phyloP scores from a whole-genome alignment of 352 stramenopile species.

The Phytophthora kernoviae region DNA sequence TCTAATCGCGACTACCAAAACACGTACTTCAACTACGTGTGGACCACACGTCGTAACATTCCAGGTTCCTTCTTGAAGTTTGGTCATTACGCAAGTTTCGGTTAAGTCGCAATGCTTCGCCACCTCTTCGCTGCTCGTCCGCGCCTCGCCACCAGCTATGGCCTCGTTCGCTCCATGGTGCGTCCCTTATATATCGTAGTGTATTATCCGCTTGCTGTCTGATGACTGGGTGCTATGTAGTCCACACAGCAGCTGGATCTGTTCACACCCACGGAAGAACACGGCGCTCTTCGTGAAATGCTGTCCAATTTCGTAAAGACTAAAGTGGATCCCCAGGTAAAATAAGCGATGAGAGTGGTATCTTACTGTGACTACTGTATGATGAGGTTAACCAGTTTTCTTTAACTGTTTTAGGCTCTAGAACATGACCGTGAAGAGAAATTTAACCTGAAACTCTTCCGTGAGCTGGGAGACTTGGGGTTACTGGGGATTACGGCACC shows the following conservation, averaged over 20 bases:
- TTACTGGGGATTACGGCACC: slow-evolving; percentile 96
- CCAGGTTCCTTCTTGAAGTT: slow-evolving; percentile 48
- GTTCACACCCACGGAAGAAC: slow-evolving; percentile 91
- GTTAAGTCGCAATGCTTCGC: slow-evolving; percentile 29
- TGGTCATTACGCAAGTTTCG: slow-evolving; percentile 4
- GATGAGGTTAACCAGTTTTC: background rate
- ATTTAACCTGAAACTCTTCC: slow-evolving; percentile 97
- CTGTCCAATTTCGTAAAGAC: slow-evolving; percentile 93
- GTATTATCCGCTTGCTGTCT: background rate
- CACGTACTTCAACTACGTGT: slow-evolving; percentile 37
- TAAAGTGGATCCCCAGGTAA: slow-evolving; percentile 97
- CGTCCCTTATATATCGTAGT: background rate
- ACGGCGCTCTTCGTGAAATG: slow-evolving; percentile 92
- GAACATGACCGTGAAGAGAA: slow-evolving; percentile 96
- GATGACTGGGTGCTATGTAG: background rate
- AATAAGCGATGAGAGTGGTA: background rate
- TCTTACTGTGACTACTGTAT: background rate
- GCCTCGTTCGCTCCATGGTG: slow-evolving; percentile 27
- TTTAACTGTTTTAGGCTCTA: slow-evolving; percentile 58
- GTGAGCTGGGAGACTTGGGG: slow-evolving; percentile 94
- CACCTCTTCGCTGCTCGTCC: slow-evolving; percentile 23
- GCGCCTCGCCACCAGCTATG: slow-evolving; percentile 10
- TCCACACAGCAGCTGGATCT: slow-evolving; percentile 57
- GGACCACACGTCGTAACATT: slow-evolving; percentile 9
- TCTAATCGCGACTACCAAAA: background rate